phyloP scores from a whole-genome alignment of 805 yeast species.

The Saccharomycopsis fodiens region DNA sequence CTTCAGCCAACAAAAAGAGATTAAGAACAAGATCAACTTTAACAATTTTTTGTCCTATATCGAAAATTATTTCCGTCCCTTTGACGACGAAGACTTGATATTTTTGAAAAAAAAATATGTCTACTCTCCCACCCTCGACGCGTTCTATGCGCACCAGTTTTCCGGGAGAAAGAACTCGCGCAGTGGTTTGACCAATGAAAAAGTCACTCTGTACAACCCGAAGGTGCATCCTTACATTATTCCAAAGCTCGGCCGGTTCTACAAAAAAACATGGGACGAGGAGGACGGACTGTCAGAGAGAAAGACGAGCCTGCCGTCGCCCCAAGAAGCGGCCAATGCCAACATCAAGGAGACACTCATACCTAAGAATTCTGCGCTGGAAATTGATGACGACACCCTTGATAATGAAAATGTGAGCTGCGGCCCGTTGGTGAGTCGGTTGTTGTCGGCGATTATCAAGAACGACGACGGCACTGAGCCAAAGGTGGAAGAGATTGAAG shows the following conservation, averaged over 20 bases:
- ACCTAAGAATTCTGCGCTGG: conserved; percentile 56
- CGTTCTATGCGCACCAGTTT: conserved; percentile 16
- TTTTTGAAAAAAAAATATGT: conserved; percentile 58
- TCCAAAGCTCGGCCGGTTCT: conserved; percentile 80
- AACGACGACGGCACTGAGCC: conserved; percentile 26
- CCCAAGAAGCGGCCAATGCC: conserved; percentile 3
- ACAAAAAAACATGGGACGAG: conserved; percentile 79
- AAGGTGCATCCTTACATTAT: conserved; percentile 65
- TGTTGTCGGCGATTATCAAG: conserved; percentile 70
- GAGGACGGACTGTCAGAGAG: conserved; percentile 51
- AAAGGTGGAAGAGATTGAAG: conserved; percentile 15
- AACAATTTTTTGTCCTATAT: conserved; percentile 78
- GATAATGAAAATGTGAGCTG: conserved; percentile 74
- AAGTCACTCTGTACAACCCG: conserved; percentile 48
- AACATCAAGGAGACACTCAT: conserved; percentile 21
- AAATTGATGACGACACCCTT: conserved; percentile 49
- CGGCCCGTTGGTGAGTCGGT: conserved; percentile 84
- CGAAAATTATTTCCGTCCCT: conserved; percentile 77
- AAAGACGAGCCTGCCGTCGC: conserved; percentile 29
- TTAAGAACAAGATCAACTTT: conserved; percentile 86
- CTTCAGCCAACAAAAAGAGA: conserved; percentile 67
- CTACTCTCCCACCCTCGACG: conserved; percentile 17
- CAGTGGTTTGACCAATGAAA: not conserved
- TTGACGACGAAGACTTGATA: conserved; percentile 72
- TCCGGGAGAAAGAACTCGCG: conserved; percentile 24